Evolutionary conservation across 352 stramenopile genomes (phyloP).

Genomic region (Globisporangium yorkense): DNA sequence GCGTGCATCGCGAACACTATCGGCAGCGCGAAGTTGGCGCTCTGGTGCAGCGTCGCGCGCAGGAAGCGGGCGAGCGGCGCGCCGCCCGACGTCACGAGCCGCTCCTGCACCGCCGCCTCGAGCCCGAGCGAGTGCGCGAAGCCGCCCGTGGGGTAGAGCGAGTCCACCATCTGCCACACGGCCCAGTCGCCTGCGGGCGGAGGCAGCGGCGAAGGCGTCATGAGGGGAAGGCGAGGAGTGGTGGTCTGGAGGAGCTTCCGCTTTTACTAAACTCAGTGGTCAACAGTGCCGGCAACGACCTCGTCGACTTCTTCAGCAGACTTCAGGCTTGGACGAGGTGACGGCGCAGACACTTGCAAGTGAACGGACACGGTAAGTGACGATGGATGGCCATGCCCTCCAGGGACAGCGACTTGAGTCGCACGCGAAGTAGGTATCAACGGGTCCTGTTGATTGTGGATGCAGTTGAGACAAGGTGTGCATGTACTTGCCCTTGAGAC

Average conservation of each 20-base stretch:
- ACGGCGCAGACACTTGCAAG: too few relatives aligned
- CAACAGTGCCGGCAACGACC: too few relatives aligned
- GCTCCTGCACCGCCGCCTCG: constrained; percentile 70
- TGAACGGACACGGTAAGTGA: too few relatives aligned
- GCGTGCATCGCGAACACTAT: constrained; percentile 52
- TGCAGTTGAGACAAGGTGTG: too few relatives aligned
- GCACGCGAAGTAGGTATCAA: too few relatives aligned
- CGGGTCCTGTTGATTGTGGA: too few relatives aligned
- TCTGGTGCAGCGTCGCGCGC: constrained; percentile 57
- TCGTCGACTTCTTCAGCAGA: too few relatives aligned
- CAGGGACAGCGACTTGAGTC: too few relatives aligned
- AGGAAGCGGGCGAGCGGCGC: constrained; percentile 44
- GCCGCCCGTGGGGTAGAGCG: constrained; percentile 72
- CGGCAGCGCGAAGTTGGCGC: constrained; percentile 65
- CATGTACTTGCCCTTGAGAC: too few relatives aligned
- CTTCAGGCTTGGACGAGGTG: too few relatives aligned
- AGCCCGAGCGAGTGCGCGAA: constrained; percentile 81
- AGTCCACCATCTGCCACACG: constrained; percentile 81
- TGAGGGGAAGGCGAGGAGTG: background rate
- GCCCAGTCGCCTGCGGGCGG: constrained; percentile 32
- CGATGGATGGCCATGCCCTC: too few relatives aligned
- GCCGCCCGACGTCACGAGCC: constrained; percentile 23
- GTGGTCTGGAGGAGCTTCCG: background rate
- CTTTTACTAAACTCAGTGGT: too few relatives aligned
- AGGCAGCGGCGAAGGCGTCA: background rate